A percentile compares a stretch with the other conserved stretches of the same genome.
These are phyloP conservation scores for Pseudogymnoascus sp. DNA, from an alignment of 2,329 filamentous ascomycete species.

Conservation along the genomic window DNA sequence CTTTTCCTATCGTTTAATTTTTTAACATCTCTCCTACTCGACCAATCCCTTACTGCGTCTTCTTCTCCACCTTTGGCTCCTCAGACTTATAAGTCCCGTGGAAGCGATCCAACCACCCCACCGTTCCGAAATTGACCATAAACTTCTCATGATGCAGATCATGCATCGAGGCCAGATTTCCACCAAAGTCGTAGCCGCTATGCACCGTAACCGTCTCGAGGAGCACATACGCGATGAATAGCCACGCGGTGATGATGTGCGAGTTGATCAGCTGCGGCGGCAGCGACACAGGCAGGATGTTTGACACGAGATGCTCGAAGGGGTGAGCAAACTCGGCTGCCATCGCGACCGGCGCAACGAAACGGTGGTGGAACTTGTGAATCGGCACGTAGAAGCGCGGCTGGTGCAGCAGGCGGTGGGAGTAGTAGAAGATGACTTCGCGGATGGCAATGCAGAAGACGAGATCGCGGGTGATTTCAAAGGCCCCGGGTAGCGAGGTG, in stretches of 20 bases:
- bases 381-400: slow-evolving; percentile 40
- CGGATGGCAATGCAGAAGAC: slow-evolving; percentile 34
- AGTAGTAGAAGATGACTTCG: slow-evolving; percentile 47
- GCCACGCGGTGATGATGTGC: slow-evolving; percentile 46
- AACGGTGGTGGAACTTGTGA: slow-evolving; percentile 49
- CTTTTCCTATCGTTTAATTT: background rate
- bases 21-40: background rate
- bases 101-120: slow-evolving; percentile 46
- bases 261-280: slow-evolving; percentile 38
- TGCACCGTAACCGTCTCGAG: slow-evolving; percentile 46
- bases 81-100: slow-evolving; percentile 37
- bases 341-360: slow-evolving; percentile 46
- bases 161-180: slow-evolving; percentile 39
- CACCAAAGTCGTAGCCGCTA: slow-evolving; percentile 48
- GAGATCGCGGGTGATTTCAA: slow-evolving; percentile 34
- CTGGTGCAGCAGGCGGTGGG: slow-evolving; percentile 44
- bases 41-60: background rate
- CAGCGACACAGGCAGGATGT: slow-evolving; percentile 42
- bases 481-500: slow-evolving; percentile 28
- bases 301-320: slow-evolving; percentile 46
- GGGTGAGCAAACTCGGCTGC: slow-evolving; percentile 50
- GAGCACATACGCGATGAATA: slow-evolving; percentile 40
- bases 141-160: slow-evolving; percentile 51
- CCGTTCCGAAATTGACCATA: slow-evolving; percentile 43
- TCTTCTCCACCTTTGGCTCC: background rate